Evolutionary conservation across 2,329 filamentous ascomycete genomes (phyloP), one percentile per base, ranked within the genome.

Genomic region (Ceratocystis harringtonii): DNA sequence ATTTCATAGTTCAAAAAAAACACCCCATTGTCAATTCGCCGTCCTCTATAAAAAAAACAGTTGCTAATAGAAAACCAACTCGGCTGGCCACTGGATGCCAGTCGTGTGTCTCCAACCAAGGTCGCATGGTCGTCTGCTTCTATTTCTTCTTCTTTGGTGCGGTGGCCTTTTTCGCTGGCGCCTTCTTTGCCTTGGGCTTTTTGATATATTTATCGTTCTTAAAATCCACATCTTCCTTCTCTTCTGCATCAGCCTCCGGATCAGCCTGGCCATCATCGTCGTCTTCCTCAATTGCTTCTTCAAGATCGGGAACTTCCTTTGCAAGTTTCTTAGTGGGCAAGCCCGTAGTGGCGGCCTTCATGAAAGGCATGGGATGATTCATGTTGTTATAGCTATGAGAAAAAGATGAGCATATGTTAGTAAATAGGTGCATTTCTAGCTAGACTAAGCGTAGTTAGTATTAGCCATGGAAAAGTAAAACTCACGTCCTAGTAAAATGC

Each of bases 151-250:
- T 68, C 61, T 57, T 63, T 28, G 45, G 44, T 7, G 61, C 43
- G 12, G 45, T 48, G 3, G 61, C 41, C 25, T 76, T 75, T 74
- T 81, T 84, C 1, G 72, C 78, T 73, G 61, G 69, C 0, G 74
- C 68, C 73, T 84, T 82, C 72, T 84, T 84, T 3, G 75, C 84
- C 80, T 96, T 96, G 12, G 92, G 90, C 72, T 88, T 82, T 75
- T 94, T 95, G 73, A 97, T 92, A 72, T 95, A 96, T 75, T 96
- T 97, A 76, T 99, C 94, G 73, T 92, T 95, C 72, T 88, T 90
- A 63, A 97, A 74, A 73, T 95, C 90, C n/a, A 85, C 77, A 64
- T 91, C 88, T 12, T 89, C 86, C 0, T 89, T 87, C 3, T 89
- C 88, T 0, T 86, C 86, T 1, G 80, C 84, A 52, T 84, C 83